A percentile compares a stretch with the other conserved stretches of the same genome.
These are phyloP conservation scores for Euphorbia lathyris DNA, from an alignment of 345 rosid species.

Conservation along the genomic window DNA sequence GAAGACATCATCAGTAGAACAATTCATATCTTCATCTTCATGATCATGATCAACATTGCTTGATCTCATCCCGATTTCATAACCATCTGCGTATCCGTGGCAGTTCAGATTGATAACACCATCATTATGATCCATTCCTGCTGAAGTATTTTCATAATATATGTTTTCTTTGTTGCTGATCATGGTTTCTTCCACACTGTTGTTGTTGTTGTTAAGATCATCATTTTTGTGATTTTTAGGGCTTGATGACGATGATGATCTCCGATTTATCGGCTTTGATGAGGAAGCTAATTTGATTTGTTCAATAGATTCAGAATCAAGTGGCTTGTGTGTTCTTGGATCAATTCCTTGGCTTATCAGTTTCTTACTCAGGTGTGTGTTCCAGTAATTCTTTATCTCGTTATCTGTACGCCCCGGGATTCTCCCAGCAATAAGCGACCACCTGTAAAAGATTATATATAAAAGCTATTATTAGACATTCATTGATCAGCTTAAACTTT, in stretches of 20 bases:
- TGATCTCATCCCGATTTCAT: constrained; percentile 7
- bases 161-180: constrained; percentile 19
- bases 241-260: constrained; percentile 22
- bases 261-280: constrained; percentile 7
- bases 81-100: constrained; percentile 10
- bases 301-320: constrained; percentile 22
- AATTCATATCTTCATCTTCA: constrained; percentile 27
- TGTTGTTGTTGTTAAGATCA: not conserved
- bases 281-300: constrained; percentile 20
- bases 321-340: constrained; percentile 78
- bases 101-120: not conserved
- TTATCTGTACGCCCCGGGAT: constrained; percentile 88
- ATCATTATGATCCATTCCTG: not conserved
- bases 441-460: constrained; percentile 29
- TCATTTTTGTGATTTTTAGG: constrained; percentile 10
- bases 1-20: constrained; percentile 21
- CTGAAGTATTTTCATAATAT: not conserved
- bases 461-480: not conserved
- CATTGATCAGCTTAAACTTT: too few species aligned
- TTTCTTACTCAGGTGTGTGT: constrained; percentile 77
- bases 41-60: not conserved
- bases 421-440: constrained; percentile 89
- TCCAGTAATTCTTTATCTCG: constrained; percentile 93
- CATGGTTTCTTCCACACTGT: constrained; percentile 19
- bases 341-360: constrained; percentile 75